Evolutionary conservation across 2,329 filamentous ascomycete species (phyloP), one percentile per base, ranked within the genome.

Genomic region (Tolypocladium endophyticum): DNA sequence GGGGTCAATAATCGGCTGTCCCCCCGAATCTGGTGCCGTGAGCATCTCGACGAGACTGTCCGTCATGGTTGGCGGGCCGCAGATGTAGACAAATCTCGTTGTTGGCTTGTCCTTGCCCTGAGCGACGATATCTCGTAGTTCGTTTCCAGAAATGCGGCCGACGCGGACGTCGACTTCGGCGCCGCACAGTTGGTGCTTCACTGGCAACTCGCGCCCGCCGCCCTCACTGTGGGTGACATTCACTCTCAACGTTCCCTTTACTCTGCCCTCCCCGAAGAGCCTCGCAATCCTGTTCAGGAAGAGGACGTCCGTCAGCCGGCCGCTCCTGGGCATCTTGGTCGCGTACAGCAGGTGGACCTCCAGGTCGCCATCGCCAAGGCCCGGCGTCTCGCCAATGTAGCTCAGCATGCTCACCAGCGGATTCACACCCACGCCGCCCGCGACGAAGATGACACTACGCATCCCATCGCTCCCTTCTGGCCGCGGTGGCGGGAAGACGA

Each of bases 341-440:
- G 82, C 82, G 70, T 92, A 92, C 38, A 92, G 65, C 60, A 92
- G 77, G 50, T 78, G 75, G 20, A 90, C 79, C 18, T 82, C 72
- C 12, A 71, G 7, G 5, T 36, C 53, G 8, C 28, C 38, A 60
- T 23, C 38, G 4, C 23, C 43, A 60, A 59, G 16, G 23, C 38
- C 28, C 3, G 20, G 33, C 6, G 59, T 45, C 53, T 74, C 74
- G 30, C 78, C 77, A 8, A 92, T 75, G 61, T 82, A 80, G 20
- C 82, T 79, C 56, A 91, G 74, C 71, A 93, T 93, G 59, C 88
- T 90, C 59, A 91, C 82, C 6, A 93, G 74, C 0, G 90, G 90
- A 66, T 95, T 95, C 60, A 95, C 87, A 0, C 91, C 90, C 28
- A 95, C 86, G 1, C 90, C 91, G 1, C 90, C 90, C 0, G 90